Percentiles rank a stretch among this genome's conserved stretches.
Conservation (phyloP, 805 yeast species). For the Candida multigemmis region DNA sequence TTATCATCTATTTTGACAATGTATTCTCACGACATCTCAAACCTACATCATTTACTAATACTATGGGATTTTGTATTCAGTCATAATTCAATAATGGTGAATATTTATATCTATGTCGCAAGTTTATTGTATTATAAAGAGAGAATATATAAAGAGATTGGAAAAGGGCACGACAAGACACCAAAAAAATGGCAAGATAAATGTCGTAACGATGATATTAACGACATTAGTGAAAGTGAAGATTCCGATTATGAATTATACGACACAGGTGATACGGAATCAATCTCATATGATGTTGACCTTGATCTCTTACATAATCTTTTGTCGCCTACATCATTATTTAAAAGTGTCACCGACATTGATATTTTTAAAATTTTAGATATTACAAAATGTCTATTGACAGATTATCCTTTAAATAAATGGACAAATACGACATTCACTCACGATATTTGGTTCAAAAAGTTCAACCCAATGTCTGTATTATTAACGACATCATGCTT, state of each 20-base stretch:
- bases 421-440: slow-evolving; percentile 12
- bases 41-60: slow-evolving; percentile 38
- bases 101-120: slow-evolving; percentile 49
- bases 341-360: slow-evolving; percentile 16
- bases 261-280: too few relatives aligned
- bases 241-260: too few relatives aligned
- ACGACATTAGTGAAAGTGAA: too few relatives aligned
- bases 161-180: too few relatives aligned
- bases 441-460: slow-evolving; percentile 23
- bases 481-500: slow-evolving; percentile 20
- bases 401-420: slow-evolving; percentile 12
- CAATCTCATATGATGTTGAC: slow-evolving; percentile 17
- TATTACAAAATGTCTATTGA: slow-evolving; percentile 15
- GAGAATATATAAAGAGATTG: slow-evolving; percentile 36
- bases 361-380: slow-evolving; percentile 17
- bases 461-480: slow-evolving; percentile 23
- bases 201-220: slow-evolving; percentile 3
- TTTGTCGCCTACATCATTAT: slow-evolving; percentile 22
- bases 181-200: slow-evolving; percentile 12
- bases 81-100: slow-evolving; percentile 42
- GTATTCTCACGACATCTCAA: slow-evolving; percentile 33
- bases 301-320: slow-evolving; percentile 24
- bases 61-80: slow-evolving; percentile 67
- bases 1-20: slow-evolving; percentile 69
- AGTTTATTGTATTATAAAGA: slow-evolving; percentile 50